phyloP scores from a whole-genome alignment of 768 basidiomycete genomes.

The Boletus rubropictus region DNA sequence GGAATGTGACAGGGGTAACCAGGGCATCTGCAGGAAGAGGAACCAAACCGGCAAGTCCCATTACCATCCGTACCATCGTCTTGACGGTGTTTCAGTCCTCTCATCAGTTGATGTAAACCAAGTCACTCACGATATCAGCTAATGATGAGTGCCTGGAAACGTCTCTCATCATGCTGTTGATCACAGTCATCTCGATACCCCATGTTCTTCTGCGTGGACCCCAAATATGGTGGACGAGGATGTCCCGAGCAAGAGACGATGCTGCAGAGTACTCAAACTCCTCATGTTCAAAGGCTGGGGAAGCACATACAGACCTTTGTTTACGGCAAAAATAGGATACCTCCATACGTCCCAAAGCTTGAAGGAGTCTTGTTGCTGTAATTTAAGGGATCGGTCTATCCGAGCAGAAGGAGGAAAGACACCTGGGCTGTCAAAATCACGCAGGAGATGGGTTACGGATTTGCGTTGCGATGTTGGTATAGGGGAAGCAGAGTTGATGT shows the following conservation, averaged over 20 bases:
- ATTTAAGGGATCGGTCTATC: slow-evolving; percentile 62
- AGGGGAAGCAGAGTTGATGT: slow-evolving; percentile 12
- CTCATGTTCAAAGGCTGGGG: background rate
- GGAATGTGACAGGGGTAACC: slow-evolving; percentile 91
- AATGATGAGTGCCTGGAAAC: slow-evolving; percentile 75
- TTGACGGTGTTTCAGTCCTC: slow-evolving; percentile 16
- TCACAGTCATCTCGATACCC: slow-evolving; percentile 92
- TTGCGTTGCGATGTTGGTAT: slow-evolving; percentile 10
- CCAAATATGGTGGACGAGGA: slow-evolving; percentile 73
- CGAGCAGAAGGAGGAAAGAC: slow-evolving; percentile 69
- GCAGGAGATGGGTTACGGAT: slow-evolving; percentile 27
- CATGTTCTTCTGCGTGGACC: slow-evolving; percentile 88
- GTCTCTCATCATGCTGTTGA: slow-evolving; percentile 80
- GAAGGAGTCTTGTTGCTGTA: slow-evolving; percentile 47
- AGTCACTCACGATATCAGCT: slow-evolving; percentile 66
- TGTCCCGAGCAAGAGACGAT: slow-evolving; percentile 49
- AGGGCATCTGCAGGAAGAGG: slow-evolving; percentile 90
- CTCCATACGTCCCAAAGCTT: slow-evolving; percentile 69
- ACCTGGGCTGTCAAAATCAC: slow-evolving; percentile 62
- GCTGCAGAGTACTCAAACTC: slow-evolving; percentile 11
- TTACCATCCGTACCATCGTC: slow-evolving; percentile 52
- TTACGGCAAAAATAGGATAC: slow-evolving; percentile 57
- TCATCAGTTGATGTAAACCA: background rate
- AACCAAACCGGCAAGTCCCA: slow-evolving; percentile 74
- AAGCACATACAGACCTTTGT: slow-evolving; percentile 47